These are phyloP conservation scores for Coelastrella sp. DNA, from an alignment of 139 green algal species.

Conservation along the genomic window DNA sequence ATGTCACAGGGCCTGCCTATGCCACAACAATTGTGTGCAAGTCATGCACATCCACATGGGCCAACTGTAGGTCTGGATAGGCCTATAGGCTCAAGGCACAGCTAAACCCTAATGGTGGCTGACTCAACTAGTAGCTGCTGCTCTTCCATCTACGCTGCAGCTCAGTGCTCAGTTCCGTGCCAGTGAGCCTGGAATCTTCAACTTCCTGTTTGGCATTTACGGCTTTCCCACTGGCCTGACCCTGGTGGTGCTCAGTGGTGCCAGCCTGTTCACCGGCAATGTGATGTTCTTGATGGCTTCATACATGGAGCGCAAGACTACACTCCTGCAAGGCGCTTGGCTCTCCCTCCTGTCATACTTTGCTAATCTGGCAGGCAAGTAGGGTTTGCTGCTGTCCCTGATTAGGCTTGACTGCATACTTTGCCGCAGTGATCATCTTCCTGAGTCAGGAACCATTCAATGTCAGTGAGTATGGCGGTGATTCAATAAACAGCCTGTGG, in stretches of 20 bases:
- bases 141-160: conserved; percentile 10
- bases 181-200: conserved; percentile 67
- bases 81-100: too few relatives aligned
- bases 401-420: too few relatives aligned
- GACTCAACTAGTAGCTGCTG: background rate
- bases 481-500: too few relatives aligned
- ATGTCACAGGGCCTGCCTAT: background rate
- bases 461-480: too few relatives aligned
- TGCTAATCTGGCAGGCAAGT: conserved; percentile 27
- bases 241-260: conserved; percentile 70
- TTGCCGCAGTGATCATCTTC: too few relatives aligned
- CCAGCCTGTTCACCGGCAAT: conserved; percentile 88
- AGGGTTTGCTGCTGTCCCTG: background rate
- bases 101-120: background rate
- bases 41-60: background rate
- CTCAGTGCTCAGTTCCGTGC: conserved; percentile 52
- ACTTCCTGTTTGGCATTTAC: conserved; percentile 54
- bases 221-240: conserved; percentile 77
- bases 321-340: background rate
- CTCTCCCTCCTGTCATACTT: conserved; percentile 26
- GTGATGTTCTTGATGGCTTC: conserved; percentile 73
- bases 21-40: background rate
- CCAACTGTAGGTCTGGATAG: too few relatives aligned
- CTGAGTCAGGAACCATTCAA: too few relatives aligned
- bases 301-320: conserved; percentile 62